Percentiles rank a stretch among this genome's conserved stretches.
These are phyloP conservation scores for Caloboletus firmus DNA, from an alignment of 1,284 basidiomycete species.

Conservation along the genomic window DNA sequence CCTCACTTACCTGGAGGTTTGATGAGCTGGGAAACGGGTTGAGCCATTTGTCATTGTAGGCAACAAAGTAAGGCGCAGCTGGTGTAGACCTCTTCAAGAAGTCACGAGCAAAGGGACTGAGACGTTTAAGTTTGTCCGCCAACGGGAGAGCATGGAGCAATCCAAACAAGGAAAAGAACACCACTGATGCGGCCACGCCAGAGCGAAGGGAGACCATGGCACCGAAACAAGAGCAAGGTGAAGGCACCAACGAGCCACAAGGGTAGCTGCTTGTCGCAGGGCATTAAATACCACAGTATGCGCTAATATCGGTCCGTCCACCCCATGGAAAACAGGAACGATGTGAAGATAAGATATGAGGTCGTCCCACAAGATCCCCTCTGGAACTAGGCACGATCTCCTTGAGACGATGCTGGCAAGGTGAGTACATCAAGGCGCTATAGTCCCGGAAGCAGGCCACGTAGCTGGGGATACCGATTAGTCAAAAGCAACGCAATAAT, in stretches of 20 bases:
- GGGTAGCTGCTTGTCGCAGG: not conserved
- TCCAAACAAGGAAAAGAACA: conserved; percentile 13
- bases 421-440: conserved; percentile 6
- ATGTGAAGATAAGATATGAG: not conserved
- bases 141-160: conserved; percentile 17
- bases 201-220: conserved; percentile 22
- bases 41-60: conserved; percentile 46
- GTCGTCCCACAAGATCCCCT: conserved; percentile 5
- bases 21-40: conserved; percentile 41
- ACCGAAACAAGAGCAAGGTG: not conserved
- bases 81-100: conserved; percentile 39
- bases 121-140: conserved; percentile 15
- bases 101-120: conserved; percentile 35
- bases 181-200: conserved; percentile 2
- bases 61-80: conserved; percentile 41
- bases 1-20: conserved; percentile 36
- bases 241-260: not conserved
- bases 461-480: not conserved
- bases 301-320: not conserved
- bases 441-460: conserved; percentile 9
- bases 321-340: conserved; percentile 11
- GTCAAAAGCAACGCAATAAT: not conserved
- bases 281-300: conserved; percentile 20
- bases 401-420: not conserved
- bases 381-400: not conserved